Evolutionary conservation across 129 eudicot species (phyloP).

Genomic region (Helianthus annuus): DNA sequence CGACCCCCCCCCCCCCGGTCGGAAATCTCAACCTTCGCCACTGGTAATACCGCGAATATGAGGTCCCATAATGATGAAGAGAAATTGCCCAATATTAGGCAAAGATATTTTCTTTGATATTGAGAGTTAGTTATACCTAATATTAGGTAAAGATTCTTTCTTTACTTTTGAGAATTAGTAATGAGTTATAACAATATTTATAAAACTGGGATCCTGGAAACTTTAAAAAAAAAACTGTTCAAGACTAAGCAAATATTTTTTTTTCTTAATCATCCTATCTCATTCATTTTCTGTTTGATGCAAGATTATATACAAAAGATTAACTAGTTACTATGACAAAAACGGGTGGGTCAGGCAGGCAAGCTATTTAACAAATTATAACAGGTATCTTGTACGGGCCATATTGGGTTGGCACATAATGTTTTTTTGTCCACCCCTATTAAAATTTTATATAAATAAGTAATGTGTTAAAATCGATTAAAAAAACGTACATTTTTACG

Average conservation of each 20-base stretch:
- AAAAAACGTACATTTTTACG: neutral
- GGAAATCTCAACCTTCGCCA: too few species aligned
- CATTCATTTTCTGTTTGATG: neutral
- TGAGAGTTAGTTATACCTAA: neutral
- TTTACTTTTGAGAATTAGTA: neutral
- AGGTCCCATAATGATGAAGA: neutral
- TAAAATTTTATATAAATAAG: neutral
- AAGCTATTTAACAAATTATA: neutral
- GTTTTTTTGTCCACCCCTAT: neutral
- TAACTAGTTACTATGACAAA: neutral
- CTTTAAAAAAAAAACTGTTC: neutral
- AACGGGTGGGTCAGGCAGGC: neutral
- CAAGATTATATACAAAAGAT: neutral
- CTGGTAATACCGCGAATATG: neutral
- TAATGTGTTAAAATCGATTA: neutral
- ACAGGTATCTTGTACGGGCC: neutral
- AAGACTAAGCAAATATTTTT: neutral
- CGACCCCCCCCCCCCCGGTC: too few species aligned
- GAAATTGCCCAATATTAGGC: conserved; percentile 6
- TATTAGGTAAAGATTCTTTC: neutral
- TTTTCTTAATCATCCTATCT: conserved; percentile 5
- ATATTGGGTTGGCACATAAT: neutral
- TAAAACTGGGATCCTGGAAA: neutral
- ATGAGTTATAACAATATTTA: neutral
- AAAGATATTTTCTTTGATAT: neutral